Base-by-base conservation (phyloP, 352 stramenopile genomes). In the Phytophthora ohioensis region DNA sequence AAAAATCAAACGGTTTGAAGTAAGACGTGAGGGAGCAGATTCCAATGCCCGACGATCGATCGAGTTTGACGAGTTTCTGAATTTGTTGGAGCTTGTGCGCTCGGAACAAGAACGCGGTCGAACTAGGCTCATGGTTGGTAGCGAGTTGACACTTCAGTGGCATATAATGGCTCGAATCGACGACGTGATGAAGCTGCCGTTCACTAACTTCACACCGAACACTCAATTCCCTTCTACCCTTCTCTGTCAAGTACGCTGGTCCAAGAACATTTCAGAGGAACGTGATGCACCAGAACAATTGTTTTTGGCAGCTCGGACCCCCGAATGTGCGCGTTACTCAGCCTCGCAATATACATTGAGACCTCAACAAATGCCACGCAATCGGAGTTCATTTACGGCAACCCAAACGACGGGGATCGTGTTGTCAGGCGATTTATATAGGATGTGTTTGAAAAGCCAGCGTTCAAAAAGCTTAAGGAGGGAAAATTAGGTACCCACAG, bases 331-430 rank as follows among this genome's bases (percentile, higher is more conserved):
- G 21, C 21, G 21, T 27, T 27, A 27, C 21, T 27, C 21, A 69
- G 67, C 13, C 46, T 68, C 6, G 56, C 61, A 3, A 31, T 68
- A 10, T 42, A 68, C 31, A 61, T 71, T 27, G 56, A 76, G 48
- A 12, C 38, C 10, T 38, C 21, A 4, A 6, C 39, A 1, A 62
- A 66, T 2, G 27, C 58, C 2, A 27, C 39, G 5, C 48, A 8
- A 3, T 75, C 67, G 0, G 42, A 59, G 7, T 63, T 67, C 31
- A 6, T 75, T 5, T 67, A 61, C 36, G 43, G 58, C 13, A 73
- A 65, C 31, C 58, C 52, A 7, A 35, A 73, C 9, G 51, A 59
- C 9, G 57, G 49, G 30, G 65, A 63, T 60, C 57, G 51, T 7
- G 51, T 27, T 3, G 65, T 73, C 32, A 2, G 65, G 31, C 36